Base-by-base conservation (phyloP, 2,329 filamentous ascomycete species). In the Corinectria fuckeliana region DNA sequence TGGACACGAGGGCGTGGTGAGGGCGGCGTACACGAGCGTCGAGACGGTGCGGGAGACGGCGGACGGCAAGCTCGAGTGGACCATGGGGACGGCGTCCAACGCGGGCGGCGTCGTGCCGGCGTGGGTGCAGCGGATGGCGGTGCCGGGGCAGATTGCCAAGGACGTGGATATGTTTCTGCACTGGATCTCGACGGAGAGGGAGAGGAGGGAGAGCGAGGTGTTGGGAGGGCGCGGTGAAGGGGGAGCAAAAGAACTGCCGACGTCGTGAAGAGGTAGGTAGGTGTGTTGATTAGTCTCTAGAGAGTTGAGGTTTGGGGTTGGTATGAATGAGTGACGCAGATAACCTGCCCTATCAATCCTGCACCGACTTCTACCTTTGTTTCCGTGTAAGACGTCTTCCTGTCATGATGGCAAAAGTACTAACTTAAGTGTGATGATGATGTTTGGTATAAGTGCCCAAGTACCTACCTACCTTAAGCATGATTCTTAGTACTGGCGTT, bases 51-150 rank as follows among this genome's bases (percentile, higher is more conserved):
- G 81, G 56, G 77, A 81, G 68, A 60, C 82, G 5, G 71, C 68
- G 4, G 71, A 67, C n/a, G 76, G 77, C 1, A 72, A 76, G 16
- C 62, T 91, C 45, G 87, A 90, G 74, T 95, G 91, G 91, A 79
- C 89, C 58, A 93, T 94, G 89, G 89, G 86, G 8, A 93, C 91
- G 9, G 84, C 88, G 10, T 90, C 87, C 59, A 85, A 93, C 72
- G 91, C 91, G 0, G 81, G 82, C 53, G 91, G 91, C 0, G 74
- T 82, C 25, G 69, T 93, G 56, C 91, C 91, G 0, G 78, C 82
- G 71, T 87, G 81, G 79, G 72, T 89, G 65, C 90, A 93, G 78
- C 87, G 85, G 61, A 68, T 85, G 71, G 85, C 83, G 3, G 80
- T 91, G 48, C 85, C 88, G 1, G 82, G 81, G 1, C 81, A 85